These are phyloP conservation scores for Jaltomata sinuosa DNA, from an alignment of 257 asterid species.

Conservation along the genomic window DNA sequence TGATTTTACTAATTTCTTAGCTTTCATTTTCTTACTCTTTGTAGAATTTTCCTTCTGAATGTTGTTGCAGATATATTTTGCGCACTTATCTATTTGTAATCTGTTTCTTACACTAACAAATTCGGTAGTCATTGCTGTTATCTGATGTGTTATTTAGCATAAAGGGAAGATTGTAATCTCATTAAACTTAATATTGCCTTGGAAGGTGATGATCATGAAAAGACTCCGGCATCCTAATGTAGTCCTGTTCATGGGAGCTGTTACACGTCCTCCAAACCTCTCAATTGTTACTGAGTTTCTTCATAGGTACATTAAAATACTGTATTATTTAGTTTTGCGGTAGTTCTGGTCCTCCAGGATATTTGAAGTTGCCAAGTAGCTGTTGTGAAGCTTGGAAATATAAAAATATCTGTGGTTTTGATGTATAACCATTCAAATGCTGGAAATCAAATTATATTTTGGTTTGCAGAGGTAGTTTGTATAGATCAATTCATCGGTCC, in stretches of 20 bases:
- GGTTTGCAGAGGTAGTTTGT: slow-evolving; percentile 86
- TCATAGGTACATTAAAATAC: slow-evolving; percentile 60
- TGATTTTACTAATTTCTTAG: background rate
- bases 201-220: slow-evolving; percentile 80
- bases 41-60: background rate
- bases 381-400: background rate
- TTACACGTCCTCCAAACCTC: slow-evolving; percentile 93
- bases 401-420: background rate
- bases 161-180: background rate
- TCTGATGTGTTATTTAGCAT: slow-evolving; percentile 7
- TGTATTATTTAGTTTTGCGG: background rate
- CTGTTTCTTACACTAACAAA: background rate
- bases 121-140: background rate
- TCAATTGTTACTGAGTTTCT: slow-evolving; percentile 91
- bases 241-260: slow-evolving; percentile 97
- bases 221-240: slow-evolving; percentile 90
- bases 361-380: background rate
- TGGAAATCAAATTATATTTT: slow-evolving; percentile 8
- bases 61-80: background rate
- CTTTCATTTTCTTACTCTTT: background rate
- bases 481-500: slow-evolving; percentile 83
- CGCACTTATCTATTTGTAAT: background rate
- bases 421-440: background rate
- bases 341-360: background rate
- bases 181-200: slow-evolving; percentile 1